phyloP scores from a whole-genome alignment of 768 basidiomycete species.

The Pisolithus orientalis region DNA sequence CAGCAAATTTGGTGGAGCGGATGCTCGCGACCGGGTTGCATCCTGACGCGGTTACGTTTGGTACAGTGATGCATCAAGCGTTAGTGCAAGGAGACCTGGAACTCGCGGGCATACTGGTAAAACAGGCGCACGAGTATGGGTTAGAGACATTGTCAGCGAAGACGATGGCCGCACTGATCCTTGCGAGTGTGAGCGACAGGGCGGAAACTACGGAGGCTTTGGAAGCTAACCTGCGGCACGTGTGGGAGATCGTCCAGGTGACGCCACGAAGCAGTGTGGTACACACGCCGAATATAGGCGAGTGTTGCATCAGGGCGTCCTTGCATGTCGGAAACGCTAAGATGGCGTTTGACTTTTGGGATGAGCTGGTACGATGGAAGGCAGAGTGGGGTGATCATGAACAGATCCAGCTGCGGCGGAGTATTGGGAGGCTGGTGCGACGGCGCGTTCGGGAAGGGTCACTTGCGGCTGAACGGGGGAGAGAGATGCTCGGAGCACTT shows the following conservation, averaged over 20 bases:
- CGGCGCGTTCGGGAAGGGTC: constrained; percentile 19
- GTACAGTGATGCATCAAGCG: constrained; percentile 58
- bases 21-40: constrained; percentile 44
- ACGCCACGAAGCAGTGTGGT: constrained; percentile 31
- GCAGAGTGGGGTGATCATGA: constrained; percentile 43
- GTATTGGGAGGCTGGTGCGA: constrained; percentile 34
- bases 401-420: constrained; percentile 37
- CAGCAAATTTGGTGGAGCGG: constrained; percentile 39
- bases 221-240: constrained; percentile 33
- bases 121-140: constrained; percentile 31
- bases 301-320: constrained; percentile 44
- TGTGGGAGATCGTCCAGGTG: constrained; percentile 36
- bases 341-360: constrained; percentile 61
- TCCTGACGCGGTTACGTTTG: constrained; percentile 52
- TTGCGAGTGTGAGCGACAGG: constrained; percentile 28
- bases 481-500: constrained; percentile 16
- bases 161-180: constrained; percentile 44
- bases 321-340: constrained; percentile 41
- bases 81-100: constrained; percentile 36
- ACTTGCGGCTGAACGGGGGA: constrained; percentile 16
- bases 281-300: constrained; percentile 43
- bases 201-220: constrained; percentile 21
- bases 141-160: constrained; percentile 37
- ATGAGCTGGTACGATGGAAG: constrained; percentile 36
- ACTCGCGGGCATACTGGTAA: constrained; percentile 39